A percentile compares a stretch with the other conserved stretches of the same genome.
Evolutionary conservation across 2,329 filamentous ascomycete genomes (phyloP).

Genomic region (Sporothrix curviconia): DNA sequence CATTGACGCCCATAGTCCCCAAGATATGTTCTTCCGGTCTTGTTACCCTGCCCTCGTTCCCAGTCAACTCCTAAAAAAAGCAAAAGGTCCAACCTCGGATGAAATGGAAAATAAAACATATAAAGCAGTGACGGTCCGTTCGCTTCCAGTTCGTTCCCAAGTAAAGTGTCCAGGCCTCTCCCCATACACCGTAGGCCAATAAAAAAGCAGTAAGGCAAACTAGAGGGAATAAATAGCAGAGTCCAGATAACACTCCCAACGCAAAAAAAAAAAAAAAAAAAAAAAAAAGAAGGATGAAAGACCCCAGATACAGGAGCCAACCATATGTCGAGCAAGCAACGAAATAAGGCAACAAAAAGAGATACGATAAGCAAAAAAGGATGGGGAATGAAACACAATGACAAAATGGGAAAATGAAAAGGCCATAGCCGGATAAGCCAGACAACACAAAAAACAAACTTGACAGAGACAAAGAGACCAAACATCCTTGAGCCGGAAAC

Average conservation of each 20-base stretch:
- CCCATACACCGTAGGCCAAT: background rate
- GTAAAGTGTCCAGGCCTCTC: background rate
- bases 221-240: background rate
- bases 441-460: background rate
- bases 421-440: too few relatives aligned
- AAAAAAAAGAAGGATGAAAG: background rate
- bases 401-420: too few relatives aligned
- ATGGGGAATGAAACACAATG: background rate
- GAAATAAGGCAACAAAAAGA: background rate
- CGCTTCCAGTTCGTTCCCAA: background rate
- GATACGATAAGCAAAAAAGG: background rate
- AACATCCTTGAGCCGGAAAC: background rate
- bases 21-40: background rate
- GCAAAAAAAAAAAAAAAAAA: background rate
- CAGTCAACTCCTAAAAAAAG: slow-evolving; percentile 11
- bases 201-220: background rate
- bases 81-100: background rate
- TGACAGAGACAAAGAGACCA: background rate
- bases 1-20: slow-evolving; percentile 1
- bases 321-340: background rate
- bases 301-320: background rate
- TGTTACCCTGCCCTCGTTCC: background rate
- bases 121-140: background rate
- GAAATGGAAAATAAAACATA: background rate
- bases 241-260: background rate